phyloP scores from a whole-genome alignment of 2,329 filamentous ascomycete genomes.

The Zasmidium cellare region DNA sequence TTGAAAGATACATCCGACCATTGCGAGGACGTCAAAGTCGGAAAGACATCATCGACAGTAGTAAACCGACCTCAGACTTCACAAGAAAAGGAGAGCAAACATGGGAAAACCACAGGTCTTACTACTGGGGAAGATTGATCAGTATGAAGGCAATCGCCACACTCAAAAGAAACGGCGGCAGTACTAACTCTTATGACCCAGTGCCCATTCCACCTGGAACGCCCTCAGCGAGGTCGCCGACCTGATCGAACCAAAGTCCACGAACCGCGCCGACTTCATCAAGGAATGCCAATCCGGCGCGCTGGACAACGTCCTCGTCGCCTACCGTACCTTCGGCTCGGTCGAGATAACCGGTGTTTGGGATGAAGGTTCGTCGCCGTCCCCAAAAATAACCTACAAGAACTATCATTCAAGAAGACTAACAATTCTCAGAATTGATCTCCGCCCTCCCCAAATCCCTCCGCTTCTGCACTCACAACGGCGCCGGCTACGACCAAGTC shows the following conservation, averaged over 20 bases:
- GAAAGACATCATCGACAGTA: too few species aligned
- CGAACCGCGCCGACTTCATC: slow-evolving; percentile 66
- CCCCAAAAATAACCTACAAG: too few species aligned
- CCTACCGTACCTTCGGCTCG: slow-evolving; percentile 70
- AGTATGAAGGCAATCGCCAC: slow-evolving; percentile 44
- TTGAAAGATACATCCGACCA: neutral
- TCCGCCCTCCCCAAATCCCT: slow-evolving; percentile 43
- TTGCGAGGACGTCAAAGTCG: too few species aligned
- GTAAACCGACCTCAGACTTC: too few species aligned
- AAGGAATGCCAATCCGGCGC: slow-evolving; percentile 64
- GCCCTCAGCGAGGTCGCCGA: slow-evolving; percentile 63
- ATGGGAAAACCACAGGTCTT: slow-evolving; percentile 60
- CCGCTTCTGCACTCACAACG: slow-evolving; percentile 45
- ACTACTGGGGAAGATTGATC: slow-evolving; percentile 62
- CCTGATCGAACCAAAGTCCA: slow-evolving; percentile 62
- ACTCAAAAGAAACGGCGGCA: neutral
- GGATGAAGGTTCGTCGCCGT: slow-evolving; percentile 47
- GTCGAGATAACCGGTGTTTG: slow-evolving; percentile 65
- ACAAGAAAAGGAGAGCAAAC: slow-evolving; percentile 4
- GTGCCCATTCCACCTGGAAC: slow-evolving; percentile 67
- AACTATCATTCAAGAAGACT: too few species aligned
- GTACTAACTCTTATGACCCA: slow-evolving; percentile 34
- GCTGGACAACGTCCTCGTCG: slow-evolving; percentile 58
- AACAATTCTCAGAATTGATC: slow-evolving; percentile 57
- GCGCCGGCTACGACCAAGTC: slow-evolving; percentile 83